These are phyloP conservation scores for Fusarium papillatum DNA, from an alignment of 2,329 filamentous ascomycete species.

Conservation along the genomic window DNA sequence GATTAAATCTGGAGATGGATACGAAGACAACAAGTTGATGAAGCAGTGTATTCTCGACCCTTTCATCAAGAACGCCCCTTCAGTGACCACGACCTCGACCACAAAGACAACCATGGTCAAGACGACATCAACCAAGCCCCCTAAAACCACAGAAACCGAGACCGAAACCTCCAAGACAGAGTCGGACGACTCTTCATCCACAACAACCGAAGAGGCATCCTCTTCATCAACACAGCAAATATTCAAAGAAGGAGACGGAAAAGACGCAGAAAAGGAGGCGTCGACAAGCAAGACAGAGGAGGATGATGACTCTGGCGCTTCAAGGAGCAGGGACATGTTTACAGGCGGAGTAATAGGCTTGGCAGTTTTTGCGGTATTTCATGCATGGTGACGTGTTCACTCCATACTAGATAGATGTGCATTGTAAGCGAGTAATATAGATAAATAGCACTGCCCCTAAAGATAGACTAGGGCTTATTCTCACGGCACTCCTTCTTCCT, in stretches of 20 bases:
- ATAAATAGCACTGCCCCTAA: background rate
- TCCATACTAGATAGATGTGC: background rate
- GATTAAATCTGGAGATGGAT: constrained; percentile 35
- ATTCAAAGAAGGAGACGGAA: constrained; percentile 22
- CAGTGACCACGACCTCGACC: constrained; percentile 7
- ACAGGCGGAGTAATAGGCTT: constrained; percentile 7
- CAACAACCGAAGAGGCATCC: background rate
- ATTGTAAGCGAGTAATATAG: background rate
- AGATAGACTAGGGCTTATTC: background rate
- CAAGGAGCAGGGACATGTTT: background rate
- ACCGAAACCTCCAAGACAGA: constrained; percentile 4
- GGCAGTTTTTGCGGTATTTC: background rate
- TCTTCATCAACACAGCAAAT: constrained; percentile 19
- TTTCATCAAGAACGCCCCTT: constrained; percentile 43
- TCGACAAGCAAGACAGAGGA: background rate
- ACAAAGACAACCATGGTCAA: background rate
- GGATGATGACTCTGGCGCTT: constrained; percentile 11
- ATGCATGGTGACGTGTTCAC: background rate
- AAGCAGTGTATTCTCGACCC: constrained; percentile 56
- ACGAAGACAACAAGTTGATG: constrained; percentile 57
- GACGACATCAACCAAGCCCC: background rate
- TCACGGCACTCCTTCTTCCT: background rate
- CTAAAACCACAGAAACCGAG: constrained; percentile 1
- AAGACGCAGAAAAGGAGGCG: background rate
- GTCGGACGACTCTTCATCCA: background rate